Conservation (phyloP, 2,329 filamentous ascomycete species). For the Venturia aucupariae region DNA sequence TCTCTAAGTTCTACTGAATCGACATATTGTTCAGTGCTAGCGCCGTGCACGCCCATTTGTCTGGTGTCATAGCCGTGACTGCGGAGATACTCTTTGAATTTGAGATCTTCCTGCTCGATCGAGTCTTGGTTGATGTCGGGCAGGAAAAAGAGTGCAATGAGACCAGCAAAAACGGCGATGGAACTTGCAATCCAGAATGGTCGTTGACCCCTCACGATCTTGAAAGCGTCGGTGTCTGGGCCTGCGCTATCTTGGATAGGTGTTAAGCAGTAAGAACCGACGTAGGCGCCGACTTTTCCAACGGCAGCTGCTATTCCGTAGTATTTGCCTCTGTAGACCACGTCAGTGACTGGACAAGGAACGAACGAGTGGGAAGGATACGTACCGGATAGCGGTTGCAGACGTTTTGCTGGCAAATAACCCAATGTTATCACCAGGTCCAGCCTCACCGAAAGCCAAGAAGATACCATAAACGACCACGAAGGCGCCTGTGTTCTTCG, state of each 20-base stretch:
- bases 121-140: conserved; percentile 77
- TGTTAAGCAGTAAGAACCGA: conserved; percentile 75
- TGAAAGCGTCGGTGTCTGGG: conserved; percentile 21
- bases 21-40: not conserved
- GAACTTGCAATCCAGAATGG: conserved; percentile 77
- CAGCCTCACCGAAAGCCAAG: conserved; percentile 66
- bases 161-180: conserved; percentile 64
- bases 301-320: conserved; percentile 62
- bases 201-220: conserved; percentile 55
- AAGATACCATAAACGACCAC: conserved; percentile 74
- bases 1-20: not conserved
- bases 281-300: conserved; percentile 74
- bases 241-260: conserved; percentile 39
- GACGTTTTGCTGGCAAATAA: conserved; percentile 79
- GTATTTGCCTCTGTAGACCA: conserved; percentile 52
- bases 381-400: conserved; percentile 62
- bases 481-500: conserved; percentile 61
- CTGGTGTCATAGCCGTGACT: conserved; percentile 65
- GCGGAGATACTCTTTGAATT: conserved; percentile 65
- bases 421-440: conserved; percentile 87
- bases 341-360: not conserved
- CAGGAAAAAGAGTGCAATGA: conserved; percentile 55
- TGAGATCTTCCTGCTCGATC: conserved; percentile 65
- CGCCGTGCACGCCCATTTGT: not conserved
- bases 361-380: not conserved